phyloP scores from a whole-genome alignment of 345 rosid genomes.

The Dipteronia dyeriana region DNA sequence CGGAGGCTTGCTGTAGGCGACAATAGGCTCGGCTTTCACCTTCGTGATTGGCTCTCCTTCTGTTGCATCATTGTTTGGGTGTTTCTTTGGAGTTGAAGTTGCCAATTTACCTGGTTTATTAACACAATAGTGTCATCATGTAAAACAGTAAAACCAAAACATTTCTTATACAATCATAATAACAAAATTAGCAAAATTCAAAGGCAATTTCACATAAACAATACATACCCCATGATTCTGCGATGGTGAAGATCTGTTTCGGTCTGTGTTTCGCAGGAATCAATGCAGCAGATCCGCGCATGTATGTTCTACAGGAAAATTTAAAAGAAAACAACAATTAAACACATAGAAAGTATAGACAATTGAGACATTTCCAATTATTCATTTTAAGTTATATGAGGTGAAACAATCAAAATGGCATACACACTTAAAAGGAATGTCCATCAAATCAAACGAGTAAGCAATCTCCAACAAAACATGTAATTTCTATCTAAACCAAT shows the following conservation, averaged over 20 bases:
- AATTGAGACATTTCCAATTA: too few species aligned
- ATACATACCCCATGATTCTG: conserved; percentile 43
- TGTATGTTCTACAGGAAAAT: background rate
- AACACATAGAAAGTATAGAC: too few species aligned
- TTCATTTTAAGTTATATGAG: too few species aligned
- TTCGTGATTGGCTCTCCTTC: background rate
- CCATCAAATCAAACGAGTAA: too few species aligned
- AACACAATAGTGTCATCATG: background rate
- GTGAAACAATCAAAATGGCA: too few species aligned
- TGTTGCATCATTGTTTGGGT: conserved; percentile 19
- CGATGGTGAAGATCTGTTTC: conserved; percentile 15
- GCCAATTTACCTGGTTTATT: conserved; percentile 39
- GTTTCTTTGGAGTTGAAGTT: conserved; percentile 46
- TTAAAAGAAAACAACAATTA: background rate
- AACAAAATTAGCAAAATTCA: background rate
- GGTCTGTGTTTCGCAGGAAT: conserved; percentile 28
- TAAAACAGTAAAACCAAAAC: background rate
- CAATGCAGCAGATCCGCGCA: conserved; percentile 35
- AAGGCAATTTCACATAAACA: background rate
- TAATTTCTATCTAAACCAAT: too few species aligned
- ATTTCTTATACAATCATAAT: background rate
- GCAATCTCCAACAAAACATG: too few species aligned
- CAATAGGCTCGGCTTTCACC: conserved; percentile 47
- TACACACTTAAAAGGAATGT: too few species aligned
- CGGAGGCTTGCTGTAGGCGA: conserved; percentile 60